Conservation (phyloP, 805 yeast species). For the Candida vartiovaarae region DNA sequence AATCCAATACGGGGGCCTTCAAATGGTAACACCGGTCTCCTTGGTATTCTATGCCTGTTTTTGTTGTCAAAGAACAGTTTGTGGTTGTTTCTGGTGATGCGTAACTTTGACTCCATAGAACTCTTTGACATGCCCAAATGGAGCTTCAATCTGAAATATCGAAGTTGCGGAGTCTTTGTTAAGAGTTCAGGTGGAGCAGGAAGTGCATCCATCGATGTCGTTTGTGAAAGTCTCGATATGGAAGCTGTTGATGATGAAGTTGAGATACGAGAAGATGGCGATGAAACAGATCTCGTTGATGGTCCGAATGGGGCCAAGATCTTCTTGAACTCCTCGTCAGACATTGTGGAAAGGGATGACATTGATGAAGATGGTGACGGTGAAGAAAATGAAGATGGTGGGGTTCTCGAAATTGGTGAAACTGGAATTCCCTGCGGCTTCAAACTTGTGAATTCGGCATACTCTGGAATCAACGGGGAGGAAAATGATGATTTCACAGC, state of each 20-base stretch:
- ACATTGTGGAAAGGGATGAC: conserved; percentile 14
- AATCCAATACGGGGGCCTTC: conserved; percentile 4
- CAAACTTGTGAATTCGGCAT: neutral
- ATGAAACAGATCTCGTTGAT: neutral
- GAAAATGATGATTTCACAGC: conserved; percentile 3
- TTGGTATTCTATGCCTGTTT: neutral
- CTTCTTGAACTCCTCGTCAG: conserved; percentile 16
- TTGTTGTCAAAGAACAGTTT: conserved; percentile 10
- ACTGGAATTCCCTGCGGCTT: conserved; percentile 2
- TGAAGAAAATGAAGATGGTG: conserved; percentile 10
- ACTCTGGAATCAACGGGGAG: conserved; percentile 4
- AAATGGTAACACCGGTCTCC: conserved; percentile 12
- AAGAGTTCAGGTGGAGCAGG: conserved; percentile 40
- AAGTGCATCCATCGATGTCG: conserved; percentile 20
- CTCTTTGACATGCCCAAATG: conserved; percentile 39
- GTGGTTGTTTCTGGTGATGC: conserved; percentile 17
- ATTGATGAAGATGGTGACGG: conserved; percentile 11
- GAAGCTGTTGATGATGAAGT: conserved; percentile 8
- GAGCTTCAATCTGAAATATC: conserved; percentile 39
- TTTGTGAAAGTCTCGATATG: conserved; percentile 1
- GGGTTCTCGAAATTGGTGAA: conserved; percentile 8
- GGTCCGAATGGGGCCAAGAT: neutral
- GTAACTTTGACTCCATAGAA: conserved; percentile 25
- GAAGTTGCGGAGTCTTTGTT: conserved; percentile 36
- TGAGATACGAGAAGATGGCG: conserved; percentile 6